phyloP scores from a whole-genome alignment of 2,329 filamentous ascomycete genomes.

The Colletotrichum cereale region DNA sequence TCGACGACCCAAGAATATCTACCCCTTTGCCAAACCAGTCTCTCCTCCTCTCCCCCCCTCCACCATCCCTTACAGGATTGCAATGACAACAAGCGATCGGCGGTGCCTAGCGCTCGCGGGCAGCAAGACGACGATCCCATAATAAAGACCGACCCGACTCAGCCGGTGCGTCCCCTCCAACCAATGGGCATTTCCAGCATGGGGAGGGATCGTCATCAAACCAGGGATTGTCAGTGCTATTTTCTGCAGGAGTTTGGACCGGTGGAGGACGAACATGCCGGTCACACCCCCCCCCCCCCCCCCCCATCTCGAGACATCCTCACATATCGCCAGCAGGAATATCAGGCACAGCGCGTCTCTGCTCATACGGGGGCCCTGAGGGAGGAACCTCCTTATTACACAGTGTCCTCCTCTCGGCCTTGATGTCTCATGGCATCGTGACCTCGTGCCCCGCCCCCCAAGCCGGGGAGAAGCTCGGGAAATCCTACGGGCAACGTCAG shows the following conservation, averaged over 20 bases:
- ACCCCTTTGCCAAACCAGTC: background rate
- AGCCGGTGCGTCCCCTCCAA: slow-evolving; percentile 20
- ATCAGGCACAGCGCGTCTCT: slow-evolving; percentile 28
- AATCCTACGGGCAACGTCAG: slow-evolving; percentile 17
- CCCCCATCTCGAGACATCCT: slow-evolving; percentile 16
- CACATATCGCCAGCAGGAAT: slow-evolving; percentile 18
- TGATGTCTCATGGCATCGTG: background rate
- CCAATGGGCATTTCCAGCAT: slow-evolving; percentile 19
- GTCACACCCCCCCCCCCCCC: background rate
- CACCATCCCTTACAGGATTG: slow-evolving; percentile 6
- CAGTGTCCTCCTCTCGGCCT: background rate
- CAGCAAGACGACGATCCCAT: slow-evolving; percentile 33
- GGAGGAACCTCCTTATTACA: background rate
- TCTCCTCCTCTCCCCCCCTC: background rate
- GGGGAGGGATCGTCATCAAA: slow-evolving; percentile 30
- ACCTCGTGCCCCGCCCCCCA: slow-evolving; percentile 2
- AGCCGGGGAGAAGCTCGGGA: background rate
- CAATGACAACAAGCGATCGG: slow-evolving; percentile 33
- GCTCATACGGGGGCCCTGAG: background rate
- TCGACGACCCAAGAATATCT: background rate
- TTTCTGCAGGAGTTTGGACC: slow-evolving; percentile 4
- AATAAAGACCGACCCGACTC: slow-evolving; percentile 35
- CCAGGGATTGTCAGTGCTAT: slow-evolving; percentile 17
- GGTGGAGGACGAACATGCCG: background rate
- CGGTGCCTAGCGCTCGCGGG: slow-evolving; percentile 21